Percentiles rank a stretch among this genome's conserved stretches.
Conservation (phyloP, 1,284 basidiomycete genomes). For the Coniferiporia weirii region DNA sequence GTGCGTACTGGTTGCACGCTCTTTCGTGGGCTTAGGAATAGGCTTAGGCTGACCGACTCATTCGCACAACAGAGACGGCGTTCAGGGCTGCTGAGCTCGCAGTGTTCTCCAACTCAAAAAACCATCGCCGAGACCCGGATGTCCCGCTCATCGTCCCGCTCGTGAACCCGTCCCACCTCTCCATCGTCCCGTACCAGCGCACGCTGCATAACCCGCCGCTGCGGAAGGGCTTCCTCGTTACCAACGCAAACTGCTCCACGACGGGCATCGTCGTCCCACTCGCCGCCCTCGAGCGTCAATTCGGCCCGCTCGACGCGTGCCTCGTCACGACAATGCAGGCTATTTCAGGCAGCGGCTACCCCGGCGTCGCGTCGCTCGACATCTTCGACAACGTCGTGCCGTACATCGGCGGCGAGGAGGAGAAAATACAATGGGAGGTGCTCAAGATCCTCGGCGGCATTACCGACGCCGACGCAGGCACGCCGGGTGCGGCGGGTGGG, state of each 20-base stretch:
- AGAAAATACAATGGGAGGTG: constrained; percentile 99
- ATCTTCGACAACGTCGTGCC: constrained; percentile 97
- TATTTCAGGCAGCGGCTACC: constrained; percentile 96
- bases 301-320: constrained; percentile 89
- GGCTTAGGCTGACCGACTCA: not conserved
- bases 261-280: constrained; percentile 93
- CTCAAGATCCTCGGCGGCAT: constrained; percentile 94
- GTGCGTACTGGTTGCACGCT: constrained; percentile 40
- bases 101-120: constrained; percentile 98
- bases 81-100: constrained; percentile 87
- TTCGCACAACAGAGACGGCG: constrained; percentile 58
- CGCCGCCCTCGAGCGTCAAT: constrained; percentile 85
- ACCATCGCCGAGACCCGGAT: constrained; percentile 87
- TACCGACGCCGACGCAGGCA: constrained; percentile 44
- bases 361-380: constrained; percentile 87
- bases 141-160: constrained; percentile 98
- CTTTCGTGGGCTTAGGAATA: not conserved
- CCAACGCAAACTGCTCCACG: constrained; percentile 98
- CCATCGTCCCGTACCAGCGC: constrained; percentile 83
- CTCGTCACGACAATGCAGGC: constrained; percentile 97
- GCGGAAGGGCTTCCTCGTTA: constrained; percentile 91
- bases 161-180: constrained; percentile 87
- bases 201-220: constrained; percentile 65
- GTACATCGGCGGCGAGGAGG: constrained; percentile 93
- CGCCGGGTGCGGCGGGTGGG: not conserved